Conservation (phyloP, 345 rosid genomes). For the Tarenaya hassleriana region DNA sequence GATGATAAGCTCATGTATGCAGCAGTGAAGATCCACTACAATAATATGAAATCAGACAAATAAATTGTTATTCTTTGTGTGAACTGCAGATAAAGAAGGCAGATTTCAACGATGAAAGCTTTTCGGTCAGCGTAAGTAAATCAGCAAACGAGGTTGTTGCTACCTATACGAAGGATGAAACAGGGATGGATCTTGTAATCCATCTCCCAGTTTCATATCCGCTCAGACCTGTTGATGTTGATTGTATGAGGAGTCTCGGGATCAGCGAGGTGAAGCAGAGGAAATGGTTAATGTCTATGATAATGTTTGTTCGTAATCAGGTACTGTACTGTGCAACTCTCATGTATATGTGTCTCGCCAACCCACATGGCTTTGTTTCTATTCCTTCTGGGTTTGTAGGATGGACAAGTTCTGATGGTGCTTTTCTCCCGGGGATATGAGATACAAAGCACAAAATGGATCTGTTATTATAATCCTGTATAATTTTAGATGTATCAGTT, state of each 20-base stretch:
- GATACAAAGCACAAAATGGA: no score
- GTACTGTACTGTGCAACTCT: slow-evolving; percentile 30
- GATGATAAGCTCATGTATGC: background rate
- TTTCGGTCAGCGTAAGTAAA: slow-evolving; percentile 79
- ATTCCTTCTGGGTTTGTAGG: background rate
- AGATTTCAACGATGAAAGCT: slow-evolving; percentile 72
- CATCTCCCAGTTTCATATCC: slow-evolving; percentile 89
- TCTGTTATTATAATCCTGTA: slow-evolving; percentile 14
- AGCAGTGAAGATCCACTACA: slow-evolving; percentile 8
- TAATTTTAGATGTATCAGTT: background rate
- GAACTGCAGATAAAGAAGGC: slow-evolving; percentile 82
- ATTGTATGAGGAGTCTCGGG: slow-evolving; percentile 82
- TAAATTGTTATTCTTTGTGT: slow-evolving; percentile 20
- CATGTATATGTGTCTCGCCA: slow-evolving; percentile 7
- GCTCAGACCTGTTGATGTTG: slow-evolving; percentile 76
- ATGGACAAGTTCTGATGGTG: background rate
- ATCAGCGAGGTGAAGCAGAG: slow-evolving; percentile 90
- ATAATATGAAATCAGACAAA: background rate
- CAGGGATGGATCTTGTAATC: slow-evolving; percentile 88
- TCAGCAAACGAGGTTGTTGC: slow-evolving; percentile 94
- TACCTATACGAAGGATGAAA: slow-evolving; percentile 90
- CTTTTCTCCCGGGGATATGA: no score
- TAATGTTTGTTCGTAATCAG: slow-evolving; percentile 88
- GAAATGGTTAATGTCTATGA: slow-evolving; percentile 97
- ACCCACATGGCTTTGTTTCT: no score